Conservation (phyloP, 345 rosid species). For the Ailanthus altissimus region DNA sequence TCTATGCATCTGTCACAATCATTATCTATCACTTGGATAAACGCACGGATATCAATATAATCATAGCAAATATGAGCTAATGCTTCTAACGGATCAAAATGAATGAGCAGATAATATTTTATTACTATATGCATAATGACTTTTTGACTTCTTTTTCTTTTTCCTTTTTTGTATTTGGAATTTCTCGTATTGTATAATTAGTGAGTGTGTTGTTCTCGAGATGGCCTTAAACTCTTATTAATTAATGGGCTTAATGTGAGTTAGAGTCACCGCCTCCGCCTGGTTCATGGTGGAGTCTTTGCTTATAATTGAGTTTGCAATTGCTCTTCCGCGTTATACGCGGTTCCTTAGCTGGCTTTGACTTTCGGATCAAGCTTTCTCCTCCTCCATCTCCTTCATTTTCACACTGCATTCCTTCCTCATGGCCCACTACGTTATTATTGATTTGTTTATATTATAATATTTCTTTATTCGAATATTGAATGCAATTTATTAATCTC, state of each 20-base stretch:
- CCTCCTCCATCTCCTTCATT: neutral
- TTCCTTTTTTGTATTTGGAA: neutral
- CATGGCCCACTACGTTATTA: neutral
- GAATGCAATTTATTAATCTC: constrained; percentile 3
- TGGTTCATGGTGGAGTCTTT: neutral
- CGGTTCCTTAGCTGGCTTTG: constrained; percentile 20
- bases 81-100: neutral
- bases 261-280: neutral
- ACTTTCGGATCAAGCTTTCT: constrained; percentile 15
- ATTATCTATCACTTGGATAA: neutral
- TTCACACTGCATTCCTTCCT: constrained; percentile 4
- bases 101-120: neutral
- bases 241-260: neutral
- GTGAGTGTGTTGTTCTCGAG: neutral
- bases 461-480: neutral
- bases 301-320: neutral
- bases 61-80: neutral
- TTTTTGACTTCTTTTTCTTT: no score
- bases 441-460: neutral
- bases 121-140: neutral
- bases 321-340: neutral
- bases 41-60: neutral
- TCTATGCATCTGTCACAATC: neutral
- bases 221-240: neutral
- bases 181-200: neutral